Conservation (phyloP, 2,329 filamentous ascomycete genomes). For the Ophiostoma ips region DNA sequence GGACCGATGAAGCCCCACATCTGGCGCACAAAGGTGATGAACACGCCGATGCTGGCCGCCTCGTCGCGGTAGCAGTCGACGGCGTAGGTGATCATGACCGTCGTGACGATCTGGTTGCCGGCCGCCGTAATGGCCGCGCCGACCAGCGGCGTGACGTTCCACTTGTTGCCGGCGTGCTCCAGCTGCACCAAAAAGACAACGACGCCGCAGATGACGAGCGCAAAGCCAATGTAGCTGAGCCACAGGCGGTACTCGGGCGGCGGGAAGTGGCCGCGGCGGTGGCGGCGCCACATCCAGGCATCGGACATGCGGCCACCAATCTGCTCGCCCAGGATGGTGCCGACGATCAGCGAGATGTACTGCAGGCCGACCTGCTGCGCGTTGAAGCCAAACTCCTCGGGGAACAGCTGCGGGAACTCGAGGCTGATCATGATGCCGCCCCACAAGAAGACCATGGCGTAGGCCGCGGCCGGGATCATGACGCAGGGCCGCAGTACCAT, state of each 20-base stretch:
- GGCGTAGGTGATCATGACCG: conserved; percentile 44
- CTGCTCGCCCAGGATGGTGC: conserved; percentile 43
- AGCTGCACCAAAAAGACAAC: conserved; percentile 38
- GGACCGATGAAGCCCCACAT: conserved; percentile 37
- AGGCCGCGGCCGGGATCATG: conserved; percentile 35
- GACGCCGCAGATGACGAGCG: conserved; percentile 35
- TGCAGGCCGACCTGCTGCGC: conserved; percentile 44
- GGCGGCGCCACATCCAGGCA: conserved; percentile 32
- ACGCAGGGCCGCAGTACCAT: conserved; percentile 32
- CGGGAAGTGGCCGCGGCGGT: conserved; percentile 20
- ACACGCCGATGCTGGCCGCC: conserved; percentile 40
- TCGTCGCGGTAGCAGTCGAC: conserved; percentile 42
- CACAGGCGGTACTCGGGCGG: conserved; percentile 41
- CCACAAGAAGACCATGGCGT: conserved; percentile 44
- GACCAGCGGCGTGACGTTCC: conserved; percentile 43
- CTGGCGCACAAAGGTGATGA: conserved; percentile 41
- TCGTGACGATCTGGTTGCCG: conserved; percentile 48
- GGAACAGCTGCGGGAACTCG: conserved; percentile 45
- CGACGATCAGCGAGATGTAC: conserved; percentile 41
- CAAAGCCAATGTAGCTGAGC: conserved; percentile 39
- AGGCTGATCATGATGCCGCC: conserved; percentile 38
- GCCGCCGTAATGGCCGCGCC: conserved; percentile 36
- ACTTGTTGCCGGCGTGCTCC: conserved; percentile 16
- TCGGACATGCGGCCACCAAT: conserved; percentile 40
- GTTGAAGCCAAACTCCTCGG: conserved; percentile 40